Evolutionary conservation across 495 filamentous ascomycete species (phyloP).

Genomic region (Jackrogersella multiformis): DNA sequence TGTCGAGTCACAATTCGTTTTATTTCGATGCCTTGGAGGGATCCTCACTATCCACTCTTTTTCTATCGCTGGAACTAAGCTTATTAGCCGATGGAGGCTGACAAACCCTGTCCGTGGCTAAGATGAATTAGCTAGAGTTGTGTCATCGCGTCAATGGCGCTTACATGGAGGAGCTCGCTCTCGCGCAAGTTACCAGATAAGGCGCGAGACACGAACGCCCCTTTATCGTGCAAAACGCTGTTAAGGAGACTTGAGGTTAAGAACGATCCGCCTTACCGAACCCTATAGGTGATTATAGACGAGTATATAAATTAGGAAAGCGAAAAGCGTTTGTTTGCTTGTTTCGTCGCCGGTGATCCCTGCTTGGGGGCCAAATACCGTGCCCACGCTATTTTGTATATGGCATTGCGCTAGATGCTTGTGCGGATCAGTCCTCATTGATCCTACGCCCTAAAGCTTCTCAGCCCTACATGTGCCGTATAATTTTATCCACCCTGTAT

Average conservation of each 20-base stretch:
- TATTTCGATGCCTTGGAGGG: slow-evolving; percentile 38
- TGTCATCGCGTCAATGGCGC: background rate
- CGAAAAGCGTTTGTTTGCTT: too few relatives aligned
- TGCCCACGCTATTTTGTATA: background rate
- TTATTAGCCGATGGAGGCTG: slow-evolving; percentile 11
- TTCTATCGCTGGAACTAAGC: background rate
- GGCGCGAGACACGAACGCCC: background rate
- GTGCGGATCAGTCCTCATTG: background rate
- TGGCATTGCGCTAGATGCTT: background rate
- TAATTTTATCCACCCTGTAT: slow-evolving; percentile 7
- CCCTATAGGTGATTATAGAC: background rate
- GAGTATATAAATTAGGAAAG: slow-evolving; percentile 2
- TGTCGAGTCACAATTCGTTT: slow-evolving; percentile 2
- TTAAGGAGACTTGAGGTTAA: slow-evolving; percentile 16
- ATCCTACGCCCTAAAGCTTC: slow-evolving; percentile 19
- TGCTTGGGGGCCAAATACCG: background rate
- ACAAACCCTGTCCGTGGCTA: slow-evolving; percentile 17
- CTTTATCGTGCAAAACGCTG: background rate
- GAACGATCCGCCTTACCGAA: slow-evolving; percentile 17
- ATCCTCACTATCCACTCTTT: slow-evolving; percentile 23
- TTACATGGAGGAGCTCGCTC: slow-evolving; percentile 4
- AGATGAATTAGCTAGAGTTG: slow-evolving; percentile 15
- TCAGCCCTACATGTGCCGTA: slow-evolving; percentile 28
- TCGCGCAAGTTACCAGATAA: slow-evolving; percentile 20
- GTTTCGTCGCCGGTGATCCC: background rate